These are phyloP conservation scores for Abelmoschus esculentus DNA, from an alignment of 345 rosid species.

Conservation along the genomic window DNA sequence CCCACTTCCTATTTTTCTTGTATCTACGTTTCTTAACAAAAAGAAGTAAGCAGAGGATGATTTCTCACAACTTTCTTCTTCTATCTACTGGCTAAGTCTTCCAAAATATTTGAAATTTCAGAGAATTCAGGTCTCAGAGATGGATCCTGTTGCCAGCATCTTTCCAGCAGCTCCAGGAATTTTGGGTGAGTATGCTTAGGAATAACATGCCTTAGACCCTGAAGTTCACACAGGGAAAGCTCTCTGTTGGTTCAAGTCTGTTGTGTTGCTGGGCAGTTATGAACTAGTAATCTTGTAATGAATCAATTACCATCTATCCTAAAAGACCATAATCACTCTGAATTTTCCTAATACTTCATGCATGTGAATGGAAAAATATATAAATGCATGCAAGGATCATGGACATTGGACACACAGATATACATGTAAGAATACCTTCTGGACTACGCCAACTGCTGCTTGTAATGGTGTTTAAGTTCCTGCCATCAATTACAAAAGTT, in stretches of 20 bases:
- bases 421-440: slow-evolving; percentile 44
- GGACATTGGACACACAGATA: too few relatives aligned
- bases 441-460: slow-evolving; percentile 63
- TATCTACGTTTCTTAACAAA: too few relatives aligned
- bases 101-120: slow-evolving; percentile 41
- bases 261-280: too few relatives aligned
- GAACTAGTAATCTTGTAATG: neutral
- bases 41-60: too few relatives aligned
- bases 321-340: too few relatives aligned
- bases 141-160: slow-evolving; percentile 61
- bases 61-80: too few relatives aligned
- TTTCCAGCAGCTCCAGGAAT: slow-evolving; percentile 40
- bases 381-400: neutral
- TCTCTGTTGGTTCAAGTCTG: too few relatives aligned
- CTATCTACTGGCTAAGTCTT: slow-evolving; percentile 21
- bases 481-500: slow-evolving; percentile 16
- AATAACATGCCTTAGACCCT: slow-evolving; percentile 60
- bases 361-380: neutral
- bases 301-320: neutral
- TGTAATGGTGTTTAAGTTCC: slow-evolving; percentile 48
- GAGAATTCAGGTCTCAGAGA: slow-evolving; percentile 56
- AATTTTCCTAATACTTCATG: neutral
- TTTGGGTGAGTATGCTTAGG: slow-evolving; percentile 40
- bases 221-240: slow-evolving; percentile 15
- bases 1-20: too few relatives aligned